These are phyloP conservation scores for Eutypella sp. DNA, from an alignment of 2,329 filamentous ascomycete genomes.

Conservation along the genomic window DNA sequence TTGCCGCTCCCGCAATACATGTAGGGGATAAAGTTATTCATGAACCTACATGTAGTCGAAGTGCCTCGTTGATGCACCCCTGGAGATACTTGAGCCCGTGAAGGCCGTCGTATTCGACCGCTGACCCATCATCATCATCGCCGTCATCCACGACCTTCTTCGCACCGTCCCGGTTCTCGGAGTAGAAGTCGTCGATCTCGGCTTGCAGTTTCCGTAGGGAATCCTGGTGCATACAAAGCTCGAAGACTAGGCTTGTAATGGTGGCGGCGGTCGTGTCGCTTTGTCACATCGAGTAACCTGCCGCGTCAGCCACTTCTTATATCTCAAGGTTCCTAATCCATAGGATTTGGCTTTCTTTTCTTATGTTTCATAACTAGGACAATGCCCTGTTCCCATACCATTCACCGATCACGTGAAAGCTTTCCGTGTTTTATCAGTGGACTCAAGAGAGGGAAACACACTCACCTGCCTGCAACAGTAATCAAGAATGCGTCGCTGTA, in stretches of 20 bases:
- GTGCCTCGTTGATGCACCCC: slow-evolving; percentile 35
- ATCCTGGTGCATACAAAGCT: slow-evolving; percentile 7
- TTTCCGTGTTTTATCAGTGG: not conserved
- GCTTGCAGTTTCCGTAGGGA: slow-evolving; percentile 2
- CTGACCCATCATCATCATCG: too few relatives aligned
- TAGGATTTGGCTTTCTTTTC: too few relatives aligned
- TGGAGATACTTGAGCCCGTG: slow-evolving; percentile 25
- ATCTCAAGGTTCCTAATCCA: too few relatives aligned
- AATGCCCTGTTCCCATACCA: too few relatives aligned
- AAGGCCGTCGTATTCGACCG: not conserved
- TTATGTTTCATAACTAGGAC: too few relatives aligned
- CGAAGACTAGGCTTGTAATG: slow-evolving; percentile 11
- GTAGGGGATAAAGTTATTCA: too few relatives aligned
- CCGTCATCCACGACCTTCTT: too few relatives aligned
- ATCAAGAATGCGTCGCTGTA: slow-evolving; percentile 26
- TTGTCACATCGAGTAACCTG: not conserved
- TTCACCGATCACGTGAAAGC: not conserved
- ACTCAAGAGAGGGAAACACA: not conserved
- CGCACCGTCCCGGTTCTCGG: too few relatives aligned
- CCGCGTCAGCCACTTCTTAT: too few relatives aligned
- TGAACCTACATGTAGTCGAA: slow-evolving; percentile 26
- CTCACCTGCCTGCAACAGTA: slow-evolving; percentile 27
- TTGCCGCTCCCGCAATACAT: too few relatives aligned
- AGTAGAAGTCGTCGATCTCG: slow-evolving; percentile 5
- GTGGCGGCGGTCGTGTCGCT: slow-evolving; percentile 14